Conservation (phyloP, 1,284 basidiomycete species). For the Pseudozyma sp. region DNA sequence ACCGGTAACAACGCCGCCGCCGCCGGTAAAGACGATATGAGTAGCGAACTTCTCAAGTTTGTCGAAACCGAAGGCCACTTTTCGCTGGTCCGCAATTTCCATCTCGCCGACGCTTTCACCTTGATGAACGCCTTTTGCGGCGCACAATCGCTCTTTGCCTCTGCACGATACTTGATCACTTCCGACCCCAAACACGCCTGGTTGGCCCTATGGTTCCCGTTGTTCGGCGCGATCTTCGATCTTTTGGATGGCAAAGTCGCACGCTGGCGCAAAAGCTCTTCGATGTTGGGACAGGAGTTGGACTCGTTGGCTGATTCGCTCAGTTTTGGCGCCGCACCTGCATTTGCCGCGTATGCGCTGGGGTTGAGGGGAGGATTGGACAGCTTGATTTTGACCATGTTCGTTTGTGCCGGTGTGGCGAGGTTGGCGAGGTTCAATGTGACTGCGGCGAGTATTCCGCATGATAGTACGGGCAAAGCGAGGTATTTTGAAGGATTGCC, state of each 20-base stretch:
- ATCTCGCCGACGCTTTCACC: constrained; percentile 97
- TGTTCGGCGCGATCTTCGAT: constrained; percentile 97
- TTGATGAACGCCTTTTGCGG: constrained; percentile 99
- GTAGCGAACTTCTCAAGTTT: constrained; percentile 58
- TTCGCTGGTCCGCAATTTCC: constrained; percentile 80
- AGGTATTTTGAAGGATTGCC: constrained; percentile 98
- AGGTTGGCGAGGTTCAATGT: constrained; percentile 98
- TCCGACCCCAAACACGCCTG: constrained; percentile 75
- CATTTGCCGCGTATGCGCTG: constrained; percentile 88
- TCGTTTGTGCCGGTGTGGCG: constrained; percentile 95
- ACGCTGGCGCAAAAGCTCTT: constrained; percentile 92
- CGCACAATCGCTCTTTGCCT: constrained; percentile 92
- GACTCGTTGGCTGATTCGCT: constrained; percentile 98
- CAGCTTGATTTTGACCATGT: constrained; percentile 84
- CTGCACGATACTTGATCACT: constrained; percentile 85
- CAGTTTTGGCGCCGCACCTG: constrained; percentile 96
- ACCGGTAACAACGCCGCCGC: constrained; percentile 1
- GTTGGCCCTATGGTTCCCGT: constrained; percentile 85
- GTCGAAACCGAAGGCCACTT: constrained; percentile 68
- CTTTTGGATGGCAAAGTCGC: constrained; percentile 98
- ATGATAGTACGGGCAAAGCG: constrained; percentile 85
- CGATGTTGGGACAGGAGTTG: constrained; percentile 97
- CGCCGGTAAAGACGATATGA: background rate
- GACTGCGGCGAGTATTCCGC: constrained; percentile 92
- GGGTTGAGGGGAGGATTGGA: constrained; percentile 91